These are phyloP conservation scores for Penicillium sp. DNA, from an alignment of 2,329 filamentous ascomycete species.

Conservation along the genomic window DNA sequence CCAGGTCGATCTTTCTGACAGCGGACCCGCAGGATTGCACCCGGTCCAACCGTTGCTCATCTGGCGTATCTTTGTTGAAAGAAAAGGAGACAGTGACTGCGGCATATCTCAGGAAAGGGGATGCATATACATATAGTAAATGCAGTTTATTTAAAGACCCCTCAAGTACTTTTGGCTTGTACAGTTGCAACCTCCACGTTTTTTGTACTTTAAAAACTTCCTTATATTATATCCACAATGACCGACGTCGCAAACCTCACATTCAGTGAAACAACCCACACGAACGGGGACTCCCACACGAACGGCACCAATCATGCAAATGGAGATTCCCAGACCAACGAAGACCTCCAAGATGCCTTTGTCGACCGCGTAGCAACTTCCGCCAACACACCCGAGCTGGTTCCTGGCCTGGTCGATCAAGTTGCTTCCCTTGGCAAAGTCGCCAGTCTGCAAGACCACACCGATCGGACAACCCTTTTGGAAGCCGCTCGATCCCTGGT, in stretches of 20 bases:
- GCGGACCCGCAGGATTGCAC: background rate
- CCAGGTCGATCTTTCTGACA: background rate
- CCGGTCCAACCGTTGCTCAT: background rate
- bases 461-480: conserved; percentile 16
- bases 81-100: background rate
- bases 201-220: background rate
- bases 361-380: conserved; percentile 16
- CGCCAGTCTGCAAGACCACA: conserved; percentile 2
- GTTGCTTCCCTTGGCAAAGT: conserved; percentile 9
- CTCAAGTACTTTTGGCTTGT: background rate
- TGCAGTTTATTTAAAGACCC: background rate
- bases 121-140: background rate
- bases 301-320: background rate
- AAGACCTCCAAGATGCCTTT: conserved; percentile 5
- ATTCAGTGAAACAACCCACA: background rate
- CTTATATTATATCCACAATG: background rate
- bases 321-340: background rate
- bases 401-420: conserved; percentile 17
- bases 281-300: background rate
- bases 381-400: conserved; percentile 13
- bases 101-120: background rate
- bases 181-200: too few relatives aligned
- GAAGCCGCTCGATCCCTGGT: conserved; percentile 20
- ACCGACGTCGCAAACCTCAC: background rate
- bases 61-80: background rate